Conservation (phyloP, 2,329 filamentous ascomycete species). For the Didymella pomorum region DNA sequence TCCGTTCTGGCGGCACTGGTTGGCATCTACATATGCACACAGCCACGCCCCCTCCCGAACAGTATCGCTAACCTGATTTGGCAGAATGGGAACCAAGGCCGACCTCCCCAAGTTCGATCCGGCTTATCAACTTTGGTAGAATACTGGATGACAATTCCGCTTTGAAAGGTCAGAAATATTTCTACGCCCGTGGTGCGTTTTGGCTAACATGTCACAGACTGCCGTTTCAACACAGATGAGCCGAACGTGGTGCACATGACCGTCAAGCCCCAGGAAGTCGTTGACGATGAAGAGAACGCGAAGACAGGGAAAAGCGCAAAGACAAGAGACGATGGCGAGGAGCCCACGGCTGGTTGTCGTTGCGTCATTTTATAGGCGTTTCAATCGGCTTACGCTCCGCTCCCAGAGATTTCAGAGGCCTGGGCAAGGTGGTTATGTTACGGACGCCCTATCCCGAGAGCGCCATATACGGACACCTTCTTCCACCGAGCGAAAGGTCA, state of each 20-base stretch:
- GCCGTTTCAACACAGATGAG: conserved; percentile 75
- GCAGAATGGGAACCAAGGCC: conserved; percentile 86
- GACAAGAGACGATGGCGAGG: conserved; percentile 63
- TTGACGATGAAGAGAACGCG: conserved; percentile 82
- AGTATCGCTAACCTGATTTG: conserved; percentile 32
- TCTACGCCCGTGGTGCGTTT: neutral
- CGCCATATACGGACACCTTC: neutral
- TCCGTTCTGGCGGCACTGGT: conserved; percentile 1
- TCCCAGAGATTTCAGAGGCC: neutral
- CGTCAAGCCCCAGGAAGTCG: conserved; percentile 81
- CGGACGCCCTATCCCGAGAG: neutral
- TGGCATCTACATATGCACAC: conserved; percentile 14
- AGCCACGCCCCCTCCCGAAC: conserved; percentile 15
- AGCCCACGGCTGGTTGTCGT: conserved; percentile 66
- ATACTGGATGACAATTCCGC: conserved; percentile 87
- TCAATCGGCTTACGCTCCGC: conserved; percentile 3
- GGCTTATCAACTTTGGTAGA: conserved; percentile 90
- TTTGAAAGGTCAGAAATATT: conserved; percentile 72
- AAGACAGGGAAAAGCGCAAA: conserved; percentile 67
- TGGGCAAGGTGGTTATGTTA: neutral
- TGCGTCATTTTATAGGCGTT: conserved; percentile 67
- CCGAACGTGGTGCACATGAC: conserved; percentile 96
- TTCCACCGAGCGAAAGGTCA: neutral
- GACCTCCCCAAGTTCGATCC: conserved; percentile 85
- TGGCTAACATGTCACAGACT: conserved; percentile 64